A percentile compares a stretch with the other conserved stretches of the same genome.
Evolutionary conservation across 495 filamentous ascomycete genomes (phyloP).

Genomic region (Xylaria telfairii): DNA sequence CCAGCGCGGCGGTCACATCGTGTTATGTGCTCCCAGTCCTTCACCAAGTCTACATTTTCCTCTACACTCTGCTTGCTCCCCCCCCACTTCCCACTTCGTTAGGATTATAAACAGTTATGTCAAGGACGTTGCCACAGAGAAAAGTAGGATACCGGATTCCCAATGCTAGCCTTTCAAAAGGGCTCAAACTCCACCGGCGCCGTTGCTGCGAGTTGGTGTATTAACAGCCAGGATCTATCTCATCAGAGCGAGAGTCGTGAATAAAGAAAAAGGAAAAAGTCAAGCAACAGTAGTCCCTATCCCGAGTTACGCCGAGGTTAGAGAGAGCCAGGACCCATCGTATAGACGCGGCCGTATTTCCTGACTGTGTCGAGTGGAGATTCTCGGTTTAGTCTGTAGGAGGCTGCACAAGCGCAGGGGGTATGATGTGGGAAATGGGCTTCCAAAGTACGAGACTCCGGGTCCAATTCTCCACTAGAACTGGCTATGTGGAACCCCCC

Average conservation of each 20-base stretch:
- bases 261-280: constrained; percentile 35
- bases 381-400: constrained; percentile 12
- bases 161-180: constrained; percentile 41
- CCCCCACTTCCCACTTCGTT: constrained; percentile 1
- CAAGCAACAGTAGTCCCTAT: constrained; percentile 33
- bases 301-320: constrained; percentile 33
- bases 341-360: constrained; percentile 20
- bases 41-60: constrained; percentile 26
- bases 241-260: constrained; percentile 46
- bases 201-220: constrained; percentile 42
- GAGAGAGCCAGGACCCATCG: constrained; percentile 21
- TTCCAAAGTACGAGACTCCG: background rate
- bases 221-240: constrained; percentile 45
- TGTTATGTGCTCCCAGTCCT: constrained; percentile 10
- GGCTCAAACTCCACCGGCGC: constrained; percentile 42
- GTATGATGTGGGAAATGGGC: background rate
- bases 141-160: constrained; percentile 40
- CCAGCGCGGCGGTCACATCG: constrained; percentile 20
- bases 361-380: constrained; percentile 6
- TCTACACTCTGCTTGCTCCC: background rate
- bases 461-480: background rate
- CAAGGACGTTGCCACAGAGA: constrained; percentile 34
- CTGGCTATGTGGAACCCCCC: background rate
- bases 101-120: constrained; percentile 42
- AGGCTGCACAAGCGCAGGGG: constrained; percentile 1